These are phyloP conservation scores for Pharus latifolius DNA, from an alignment of 176 grass and related monocot genomes.

Conservation along the genomic window DNA sequence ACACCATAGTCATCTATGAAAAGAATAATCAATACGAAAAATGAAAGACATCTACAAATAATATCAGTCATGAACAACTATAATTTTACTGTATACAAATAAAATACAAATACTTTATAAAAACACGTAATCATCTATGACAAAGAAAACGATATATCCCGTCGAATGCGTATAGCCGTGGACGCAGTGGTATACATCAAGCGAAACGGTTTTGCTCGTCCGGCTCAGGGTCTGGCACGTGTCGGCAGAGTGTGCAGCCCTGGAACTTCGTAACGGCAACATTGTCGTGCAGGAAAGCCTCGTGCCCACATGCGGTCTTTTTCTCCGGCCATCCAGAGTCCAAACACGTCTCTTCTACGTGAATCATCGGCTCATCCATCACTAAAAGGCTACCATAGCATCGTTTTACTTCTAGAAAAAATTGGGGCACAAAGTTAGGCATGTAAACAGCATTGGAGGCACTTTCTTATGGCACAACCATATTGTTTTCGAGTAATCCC, in stretches of 20 bases:
- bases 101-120: too few species aligned
- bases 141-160: too few species aligned
- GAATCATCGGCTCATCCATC: background rate
- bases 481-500: too few species aligned
- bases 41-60: too few species aligned
- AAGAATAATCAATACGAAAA: too few species aligned
- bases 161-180: too few species aligned
- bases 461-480: too few species aligned
- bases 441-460: background rate
- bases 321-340: background rate
- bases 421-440: background rate
- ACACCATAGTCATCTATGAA: too few species aligned
- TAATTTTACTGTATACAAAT: too few species aligned
- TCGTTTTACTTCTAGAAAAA: background rate
- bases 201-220: background rate
- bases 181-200: background rate
- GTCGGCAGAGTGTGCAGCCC: background rate
- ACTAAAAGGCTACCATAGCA: background rate
- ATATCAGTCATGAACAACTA: too few species aligned
- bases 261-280: background rate
- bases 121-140: too few species aligned
- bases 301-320: background rate
- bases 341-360: conserved; percentile 18
- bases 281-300: background rate
- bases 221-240: background rate